Conservation (phyloP, 345 rosid genomes). For the Nasturtium officinale region DNA sequence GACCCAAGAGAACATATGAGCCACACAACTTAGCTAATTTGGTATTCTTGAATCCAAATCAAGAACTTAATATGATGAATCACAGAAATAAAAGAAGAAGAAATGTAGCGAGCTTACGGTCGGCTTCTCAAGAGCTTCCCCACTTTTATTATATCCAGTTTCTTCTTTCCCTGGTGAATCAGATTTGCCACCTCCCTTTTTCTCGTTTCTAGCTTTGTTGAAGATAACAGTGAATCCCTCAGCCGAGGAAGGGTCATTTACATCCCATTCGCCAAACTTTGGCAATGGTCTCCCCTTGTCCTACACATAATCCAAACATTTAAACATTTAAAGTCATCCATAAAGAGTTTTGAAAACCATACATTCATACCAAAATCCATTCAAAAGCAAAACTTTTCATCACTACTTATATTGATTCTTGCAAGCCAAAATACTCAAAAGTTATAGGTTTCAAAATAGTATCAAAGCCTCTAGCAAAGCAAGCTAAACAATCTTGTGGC, state of each 20-base stretch:
- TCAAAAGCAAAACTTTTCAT: background rate
- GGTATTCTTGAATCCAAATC: background rate
- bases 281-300: constrained; percentile 61
- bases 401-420: background rate
- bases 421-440: background rate
- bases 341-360: background rate
- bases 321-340: background rate
- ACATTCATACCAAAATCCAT: background rate
- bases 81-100: background rate
- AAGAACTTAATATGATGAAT: background rate
- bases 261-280: constrained; percentile 69
- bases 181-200: constrained; percentile 49
- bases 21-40: background rate
- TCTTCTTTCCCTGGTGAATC: constrained; percentile 51
- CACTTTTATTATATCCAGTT: constrained; percentile 47
- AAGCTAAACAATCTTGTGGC: background rate
- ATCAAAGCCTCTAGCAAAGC: background rate
- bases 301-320: constrained; percentile 32
- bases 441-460: background rate
- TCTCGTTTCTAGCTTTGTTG: constrained; percentile 67
- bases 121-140: constrained; percentile 56
- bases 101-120: constrained; percentile 50
- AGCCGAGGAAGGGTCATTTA: constrained; percentile 61
- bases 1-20: background rate
- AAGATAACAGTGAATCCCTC: constrained; percentile 64